These are phyloP conservation scores for Acanthamoeba triangularis DNA, from an alignment of 208 protist genomes.

Conservation along the genomic window DNA sequence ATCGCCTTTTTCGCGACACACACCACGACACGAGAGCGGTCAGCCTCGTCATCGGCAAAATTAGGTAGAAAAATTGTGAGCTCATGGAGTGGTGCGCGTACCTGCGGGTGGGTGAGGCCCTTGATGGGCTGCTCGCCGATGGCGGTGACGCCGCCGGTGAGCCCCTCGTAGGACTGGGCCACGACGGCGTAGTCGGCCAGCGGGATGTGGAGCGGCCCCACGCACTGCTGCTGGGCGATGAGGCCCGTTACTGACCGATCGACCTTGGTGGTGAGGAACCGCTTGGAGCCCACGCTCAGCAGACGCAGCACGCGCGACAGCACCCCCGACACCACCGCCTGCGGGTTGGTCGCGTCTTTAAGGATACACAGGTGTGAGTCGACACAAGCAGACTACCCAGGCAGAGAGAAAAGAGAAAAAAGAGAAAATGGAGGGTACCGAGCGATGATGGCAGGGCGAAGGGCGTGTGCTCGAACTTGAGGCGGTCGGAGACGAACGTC, in stretches of 20 bases:
- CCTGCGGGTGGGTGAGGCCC: slow-evolving; percentile 64
- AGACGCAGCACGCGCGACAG: slow-evolving; percentile 83
- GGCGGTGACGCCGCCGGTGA: slow-evolving; percentile 62
- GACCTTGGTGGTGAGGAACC: slow-evolving; percentile 92
- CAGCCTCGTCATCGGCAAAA: neutral
- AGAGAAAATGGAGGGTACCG: neutral
- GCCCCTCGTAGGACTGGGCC: slow-evolving; percentile 79
- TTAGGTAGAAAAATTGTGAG: neutral
- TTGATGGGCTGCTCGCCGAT: slow-evolving; percentile 93
- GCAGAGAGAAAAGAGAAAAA: neutral
- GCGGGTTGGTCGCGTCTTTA: neutral
- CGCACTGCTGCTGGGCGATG: slow-evolving; percentile 92
- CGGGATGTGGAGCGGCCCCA: slow-evolving; percentile 91
- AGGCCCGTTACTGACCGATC: slow-evolving; percentile 91
- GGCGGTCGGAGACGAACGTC: slow-evolving; percentile 80
- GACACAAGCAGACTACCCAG: neutral
- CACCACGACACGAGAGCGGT: neutral
- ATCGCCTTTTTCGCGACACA: slow-evolving; percentile 77
- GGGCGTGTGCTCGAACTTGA: neutral
- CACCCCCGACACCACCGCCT: neutral
- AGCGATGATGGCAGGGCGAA: slow-evolving; percentile 75
- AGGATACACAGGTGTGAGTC: neutral
- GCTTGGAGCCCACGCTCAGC: slow-evolving; percentile 91
- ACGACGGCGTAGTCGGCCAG: slow-evolving; percentile 89
- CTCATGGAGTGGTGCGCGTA: neutral